Percentiles rank a stretch among this genome's conserved stretches.
Conservation (phyloP, 768 basidiomycete genomes). For the Tulasnella sp. region DNA sequence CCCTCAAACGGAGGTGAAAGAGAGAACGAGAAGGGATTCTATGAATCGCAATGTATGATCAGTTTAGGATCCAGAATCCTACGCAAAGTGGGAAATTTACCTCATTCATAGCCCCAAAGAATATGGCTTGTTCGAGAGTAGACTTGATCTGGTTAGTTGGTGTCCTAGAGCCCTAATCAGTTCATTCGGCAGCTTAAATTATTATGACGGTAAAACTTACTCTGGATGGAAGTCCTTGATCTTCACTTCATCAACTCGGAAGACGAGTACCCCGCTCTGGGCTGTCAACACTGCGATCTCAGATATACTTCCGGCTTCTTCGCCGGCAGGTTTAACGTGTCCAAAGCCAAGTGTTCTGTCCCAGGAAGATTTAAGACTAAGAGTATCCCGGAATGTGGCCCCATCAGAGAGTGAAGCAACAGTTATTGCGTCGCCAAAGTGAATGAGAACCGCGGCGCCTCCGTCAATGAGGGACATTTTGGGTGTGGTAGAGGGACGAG, state of each 20-base stretch:
- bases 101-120: conserved; percentile 15
- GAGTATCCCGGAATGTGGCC: conserved; percentile 13
- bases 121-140: conserved; percentile 17
- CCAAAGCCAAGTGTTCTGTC: conserved; percentile 14
- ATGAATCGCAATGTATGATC: background rate
- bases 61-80: background rate
- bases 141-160: conserved; percentile 15
- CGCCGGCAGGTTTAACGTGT: background rate
- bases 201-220: background rate
- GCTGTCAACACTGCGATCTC: conserved; percentile 9
- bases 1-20: conserved; percentile 9
- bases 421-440: conserved; percentile 11
- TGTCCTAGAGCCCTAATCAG: conserved; percentile 10
- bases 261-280: conserved; percentile 6
- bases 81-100: background rate
- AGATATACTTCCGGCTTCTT: background rate
- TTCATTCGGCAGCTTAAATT: background rate
- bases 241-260: conserved; percentile 9
- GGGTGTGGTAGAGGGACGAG: conserved; percentile 6
- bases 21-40: conserved; percentile 17
- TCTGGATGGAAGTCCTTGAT: conserved; percentile 12
- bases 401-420: conserved; percentile 12
- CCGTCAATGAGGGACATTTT: conserved; percentile 14
- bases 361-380: conserved; percentile 10
- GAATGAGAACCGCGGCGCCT: conserved; percentile 5